A percentile compares a stretch with the other conserved stretches of the same genome.
Conservation (phyloP, 805 yeast genomes). For the Nakazawaea wyomingensis region DNA sequence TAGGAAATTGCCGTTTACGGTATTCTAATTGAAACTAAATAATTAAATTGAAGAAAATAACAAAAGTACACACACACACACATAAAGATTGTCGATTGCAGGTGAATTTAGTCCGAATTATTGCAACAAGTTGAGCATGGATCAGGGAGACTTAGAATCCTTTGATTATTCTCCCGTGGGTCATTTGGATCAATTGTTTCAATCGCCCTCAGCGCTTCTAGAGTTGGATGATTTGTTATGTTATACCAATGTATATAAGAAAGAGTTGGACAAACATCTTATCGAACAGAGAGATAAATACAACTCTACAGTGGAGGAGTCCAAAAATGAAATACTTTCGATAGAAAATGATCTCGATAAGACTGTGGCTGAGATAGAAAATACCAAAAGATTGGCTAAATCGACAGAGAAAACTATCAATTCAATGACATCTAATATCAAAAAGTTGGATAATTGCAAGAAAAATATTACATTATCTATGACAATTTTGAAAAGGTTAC, state of each 20-base stretch:
- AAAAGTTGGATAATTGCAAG: constrained; percentile 75
- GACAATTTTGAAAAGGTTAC: constrained; percentile 81
- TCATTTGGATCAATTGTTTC: constrained; percentile 48
- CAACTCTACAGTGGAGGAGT: constrained; percentile 18
- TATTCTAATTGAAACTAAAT: too few species aligned
- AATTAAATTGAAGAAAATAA: background rate
- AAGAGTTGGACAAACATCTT: constrained; percentile 43
- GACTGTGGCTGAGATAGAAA: constrained; percentile 40
- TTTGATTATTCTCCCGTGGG: constrained; percentile 46
- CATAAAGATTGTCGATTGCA: background rate
- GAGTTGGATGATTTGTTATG: constrained; percentile 46
- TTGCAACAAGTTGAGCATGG: background rate
- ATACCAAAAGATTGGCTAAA: constrained; percentile 42
- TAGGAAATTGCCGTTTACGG: too few species aligned
- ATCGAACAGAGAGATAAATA: constrained; percentile 30
- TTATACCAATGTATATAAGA: constrained; percentile 47
- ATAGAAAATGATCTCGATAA: constrained; percentile 29
- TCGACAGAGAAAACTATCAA: constrained; percentile 59
- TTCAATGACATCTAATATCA: constrained; percentile 70
- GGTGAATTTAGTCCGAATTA: background rate
- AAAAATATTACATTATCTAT: constrained; percentile 77
- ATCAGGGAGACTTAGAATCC: constrained; percentile 23
- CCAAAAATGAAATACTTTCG: constrained; percentile 18
- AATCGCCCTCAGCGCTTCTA: constrained; percentile 42
- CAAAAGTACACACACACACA: background rate